These are phyloP conservation scores for Aurifilum marmelostoma DNA, from an alignment of 2,329 filamentous ascomycete species.

Conservation along the genomic window DNA sequence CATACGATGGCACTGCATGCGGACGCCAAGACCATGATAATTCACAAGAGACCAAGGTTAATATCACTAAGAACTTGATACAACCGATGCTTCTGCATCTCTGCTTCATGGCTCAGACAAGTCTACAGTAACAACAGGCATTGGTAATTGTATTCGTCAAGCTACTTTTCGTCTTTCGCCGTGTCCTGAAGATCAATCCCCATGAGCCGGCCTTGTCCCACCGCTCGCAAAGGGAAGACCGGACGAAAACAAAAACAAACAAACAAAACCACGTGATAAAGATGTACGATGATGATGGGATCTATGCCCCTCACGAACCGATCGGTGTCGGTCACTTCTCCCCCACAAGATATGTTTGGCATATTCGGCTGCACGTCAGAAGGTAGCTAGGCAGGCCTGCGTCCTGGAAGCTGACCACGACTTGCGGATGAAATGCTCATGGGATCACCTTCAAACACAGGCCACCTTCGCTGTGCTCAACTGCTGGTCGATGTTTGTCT, in stretches of 20 bases:
- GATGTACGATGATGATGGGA: slow-evolving; percentile 5
- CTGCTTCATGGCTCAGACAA: slow-evolving; percentile 14
- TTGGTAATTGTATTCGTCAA: not conserved
- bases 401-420: not conserved
- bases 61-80: not conserved
- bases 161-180: not conserved
- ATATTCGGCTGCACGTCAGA: not conserved
- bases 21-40: too few relatives aligned
- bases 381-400: not conserved
- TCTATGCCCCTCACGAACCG: not conserved
- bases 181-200: slow-evolving; percentile 5
- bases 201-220: slow-evolving; percentile 8
- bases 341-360: slow-evolving; percentile 4
- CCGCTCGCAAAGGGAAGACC: not conserved
- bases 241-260: slow-evolving; percentile 8
- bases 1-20: too few relatives aligned
- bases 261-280: not conserved
- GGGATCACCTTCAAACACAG: not conserved
- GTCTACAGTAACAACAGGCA: not conserved
- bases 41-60: not conserved
- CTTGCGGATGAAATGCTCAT: not conserved
- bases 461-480: not conserved
- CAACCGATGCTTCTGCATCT: slow-evolving; percentile 9
- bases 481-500: not conserved
- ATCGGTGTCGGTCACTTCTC: not conserved